phyloP scores from a whole-genome alignment of 129 eudicot genomes.

The Flaveria bidentis region DNA sequence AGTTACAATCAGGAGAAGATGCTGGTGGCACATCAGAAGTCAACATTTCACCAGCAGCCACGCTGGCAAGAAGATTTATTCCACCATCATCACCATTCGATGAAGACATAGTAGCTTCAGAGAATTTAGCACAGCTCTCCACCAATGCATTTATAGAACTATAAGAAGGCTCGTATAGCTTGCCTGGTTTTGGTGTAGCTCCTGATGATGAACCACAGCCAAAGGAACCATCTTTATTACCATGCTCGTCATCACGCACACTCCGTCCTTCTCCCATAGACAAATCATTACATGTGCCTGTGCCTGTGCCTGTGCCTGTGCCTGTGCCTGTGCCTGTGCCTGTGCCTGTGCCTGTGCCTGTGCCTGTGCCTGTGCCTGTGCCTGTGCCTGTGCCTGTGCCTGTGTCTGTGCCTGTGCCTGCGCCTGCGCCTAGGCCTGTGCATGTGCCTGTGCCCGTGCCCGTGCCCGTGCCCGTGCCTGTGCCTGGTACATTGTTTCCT shows the following conservation, averaged over 20 bases:
- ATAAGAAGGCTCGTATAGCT: conserved; percentile 49
- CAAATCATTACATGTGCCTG: conserved; percentile 39
- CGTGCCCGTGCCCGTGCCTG: background rate
- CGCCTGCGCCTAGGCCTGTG: no score
- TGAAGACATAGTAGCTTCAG: conserved; percentile 59
- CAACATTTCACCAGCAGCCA: conserved; percentile 87
- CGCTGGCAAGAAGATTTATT: conserved; percentile 92
- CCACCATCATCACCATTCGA: conserved; percentile 74
- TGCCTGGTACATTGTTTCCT: conserved; percentile 30
- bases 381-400: no score
- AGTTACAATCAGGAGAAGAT: conserved; percentile 45
- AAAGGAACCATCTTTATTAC: conserved; percentile 32
- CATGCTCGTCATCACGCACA: conserved; percentile 39
- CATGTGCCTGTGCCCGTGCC: conserved; percentile 17
- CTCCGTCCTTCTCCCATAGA: conserved; percentile 44
- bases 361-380: no score
- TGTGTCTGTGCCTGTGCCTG: conserved; percentile 11
- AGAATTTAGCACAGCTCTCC: conserved; percentile 80
- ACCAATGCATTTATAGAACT: conserved; percentile 83
- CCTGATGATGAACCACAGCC: conserved; percentile 35
- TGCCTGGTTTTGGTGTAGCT: conserved; percentile 45
- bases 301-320: background rate
- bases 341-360: no score
- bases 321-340: no score
- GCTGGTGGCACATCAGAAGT: conserved; percentile 61